Base-by-base conservation (phyloP, 1,139 yeast genomes). In the Kodamaea ohmeri region DNA sequence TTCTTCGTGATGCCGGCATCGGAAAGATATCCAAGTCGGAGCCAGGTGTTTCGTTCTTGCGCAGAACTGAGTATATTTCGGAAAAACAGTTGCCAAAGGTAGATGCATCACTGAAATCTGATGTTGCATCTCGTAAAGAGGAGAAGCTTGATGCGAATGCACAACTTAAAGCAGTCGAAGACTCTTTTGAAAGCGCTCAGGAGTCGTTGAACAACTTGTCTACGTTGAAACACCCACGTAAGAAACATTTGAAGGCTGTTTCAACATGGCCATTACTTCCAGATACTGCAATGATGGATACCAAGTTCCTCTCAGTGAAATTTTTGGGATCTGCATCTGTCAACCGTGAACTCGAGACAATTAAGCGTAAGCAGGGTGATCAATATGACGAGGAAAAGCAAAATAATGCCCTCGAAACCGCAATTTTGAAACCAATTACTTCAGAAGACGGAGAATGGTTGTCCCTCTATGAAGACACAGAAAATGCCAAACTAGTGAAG, bases 21-120 rank as follows among this genome's bases (percentile, higher is more conserved):
- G 73, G 69, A 21, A 63, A 60, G 41, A 62, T 65, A 46, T 65
- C 66, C 61, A 78, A 68, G 56, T 72, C 76, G 33, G 79, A 64
- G 56, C 82, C 71, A 44, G 78, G 68, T 44, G 97, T 90, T 18
- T 78, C 95, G 14, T 90, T 90, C 65, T 73, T 90, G 56, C 81
- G 97, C 65, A 80, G 97, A 66, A 90, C 97, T 0, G 97, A 92
- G 60, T 92, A 92, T 59, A 85, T 88, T 45, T 73, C 89, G 11
- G 78, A 67, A 46, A 62, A 60, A 37, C 61, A 60, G 33, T 39
- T 53, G 18, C 53, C 62, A 5, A 56, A 55, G 40, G 17, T 34
- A 16, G 37, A 36, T 16, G 34, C 27, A n/a, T 38, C 47, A 8
- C 37, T 52, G 16, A 46, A 44, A 21, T 42, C 36, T 8, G 40